A percentile compares a stretch with the other conserved stretches of the same genome.
phyloP scores from a whole-genome alignment of 2,329 filamentous ascomycete genomes.

The Helminthosporium solani region DNA sequence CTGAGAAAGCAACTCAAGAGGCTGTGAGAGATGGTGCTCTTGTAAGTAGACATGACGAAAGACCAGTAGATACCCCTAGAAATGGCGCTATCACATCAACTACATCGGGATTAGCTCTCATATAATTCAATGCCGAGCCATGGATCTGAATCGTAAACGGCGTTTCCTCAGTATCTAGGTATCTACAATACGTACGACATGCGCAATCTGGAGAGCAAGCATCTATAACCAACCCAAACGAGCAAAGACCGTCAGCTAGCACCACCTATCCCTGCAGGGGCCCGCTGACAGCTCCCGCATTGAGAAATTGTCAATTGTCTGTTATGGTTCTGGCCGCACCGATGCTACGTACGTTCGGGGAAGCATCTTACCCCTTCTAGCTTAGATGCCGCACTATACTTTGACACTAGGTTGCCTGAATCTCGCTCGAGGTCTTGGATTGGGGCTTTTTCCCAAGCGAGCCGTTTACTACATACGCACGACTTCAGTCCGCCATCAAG shows the following conservation, averaged over 20 bases:
- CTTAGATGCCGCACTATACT: neutral
- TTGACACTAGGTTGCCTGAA: neutral
- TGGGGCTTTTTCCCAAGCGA: neutral
- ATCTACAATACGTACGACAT: no score
- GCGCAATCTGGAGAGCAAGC: neutral
- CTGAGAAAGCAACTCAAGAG: slow-evolving; percentile 50
- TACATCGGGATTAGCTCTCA: neutral
- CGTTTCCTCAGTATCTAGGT: neutral
- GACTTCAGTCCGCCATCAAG: neutral
- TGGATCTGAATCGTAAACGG: neutral
- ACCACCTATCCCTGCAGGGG: neutral
- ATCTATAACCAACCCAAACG: neutral
- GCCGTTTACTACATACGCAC: neutral
- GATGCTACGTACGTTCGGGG: neutral
- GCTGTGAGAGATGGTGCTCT: no score
- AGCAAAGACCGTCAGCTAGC: neutral
- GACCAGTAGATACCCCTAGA: no score
- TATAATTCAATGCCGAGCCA: neutral
- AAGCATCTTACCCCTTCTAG: neutral
- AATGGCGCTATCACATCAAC: neutral
- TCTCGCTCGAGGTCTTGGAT: neutral
- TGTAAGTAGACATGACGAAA: no score
- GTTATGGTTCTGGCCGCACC: neutral
- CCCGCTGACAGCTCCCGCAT: neutral
- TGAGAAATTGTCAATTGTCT: neutral